Evolutionary conservation across 2,329 filamentous ascomycete species (phyloP), one percentile per base, ranked within the genome.

Genomic region (Paraphaeosphaeria sporulosa): DNA sequence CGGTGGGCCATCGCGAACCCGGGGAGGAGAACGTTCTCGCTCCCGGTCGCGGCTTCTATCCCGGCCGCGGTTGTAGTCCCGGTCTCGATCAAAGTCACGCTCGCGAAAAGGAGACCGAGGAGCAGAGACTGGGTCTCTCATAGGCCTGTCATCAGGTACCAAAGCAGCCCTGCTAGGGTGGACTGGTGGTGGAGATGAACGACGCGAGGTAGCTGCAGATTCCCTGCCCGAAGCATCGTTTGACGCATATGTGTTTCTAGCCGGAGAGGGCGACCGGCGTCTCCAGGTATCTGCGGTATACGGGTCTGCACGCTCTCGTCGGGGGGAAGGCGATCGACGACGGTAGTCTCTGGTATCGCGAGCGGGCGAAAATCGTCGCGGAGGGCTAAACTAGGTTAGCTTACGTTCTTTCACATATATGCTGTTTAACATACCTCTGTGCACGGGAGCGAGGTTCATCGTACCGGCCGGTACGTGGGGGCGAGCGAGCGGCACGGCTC

Each of bases 121-220:
- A 25, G 72, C 72, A 23, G 71, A 78, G 27, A 71, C 65, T 61
- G 79, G 65, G 23, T 68, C 62, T 56, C 78, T 64, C 44, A 65
- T 58, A 44, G 64, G 57, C 36, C 62, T 55, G 23, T 70, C 70
- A 36, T 71, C 69, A 30, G 58, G 65, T 42, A 79, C 72, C 19
- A 82, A 69, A 50, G 78, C 81, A 52, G 80, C 71, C 65, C 85
- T 81, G 64, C 86, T 87, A 17, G 83, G 81, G 67, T 87, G 85
- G 15, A 84, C 76, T 13, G 80, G 74, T 27, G 80, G 84, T 17
- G 88, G 88, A 6, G 88, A 89, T 9, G 88, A 88, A 51, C 86
- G 82, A 58, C 86, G 83, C 23, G 87, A 89, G 32, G 85, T 87
- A 21, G 82, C 76, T 21, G 78, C 82, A 9, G 87, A 89, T 42